A percentile compares a stretch with the other conserved stretches of the same genome.
phyloP scores from a whole-genome alignment of 2,329 filamentous ascomycete genomes.

The Orbilia ellipsospora region DNA sequence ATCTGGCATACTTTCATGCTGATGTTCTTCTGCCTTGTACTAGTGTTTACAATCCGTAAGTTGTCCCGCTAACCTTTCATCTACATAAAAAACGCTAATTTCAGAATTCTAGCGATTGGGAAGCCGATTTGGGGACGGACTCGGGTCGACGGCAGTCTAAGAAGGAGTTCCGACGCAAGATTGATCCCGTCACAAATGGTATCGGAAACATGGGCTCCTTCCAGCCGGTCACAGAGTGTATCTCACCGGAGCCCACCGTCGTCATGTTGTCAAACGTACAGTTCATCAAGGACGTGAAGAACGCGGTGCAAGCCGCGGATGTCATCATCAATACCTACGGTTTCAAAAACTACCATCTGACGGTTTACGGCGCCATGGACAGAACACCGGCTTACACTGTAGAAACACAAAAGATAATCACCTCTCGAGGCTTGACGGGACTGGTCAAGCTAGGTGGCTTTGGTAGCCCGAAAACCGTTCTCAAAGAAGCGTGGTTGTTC shows the following conservation, averaged over 20 bases:
- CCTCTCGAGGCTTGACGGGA: constrained; percentile 67
- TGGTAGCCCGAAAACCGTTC: constrained; percentile 69
- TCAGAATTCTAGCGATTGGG: constrained; percentile 65
- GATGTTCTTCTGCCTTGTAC: constrained; percentile 70
- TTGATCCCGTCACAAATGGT: constrained; percentile 74
- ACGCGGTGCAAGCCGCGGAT: constrained; percentile 72
- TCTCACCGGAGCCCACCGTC: constrained; percentile 70
- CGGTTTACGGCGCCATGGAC: constrained; percentile 73
- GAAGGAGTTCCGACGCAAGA: constrained; percentile 70
- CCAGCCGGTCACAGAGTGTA: constrained; percentile 70
- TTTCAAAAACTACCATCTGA: constrained; percentile 73
- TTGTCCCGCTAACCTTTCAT: neutral
- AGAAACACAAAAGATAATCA: constrained; percentile 70
- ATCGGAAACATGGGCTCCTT: constrained; percentile 74
- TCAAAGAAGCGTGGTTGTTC: constrained; percentile 70
- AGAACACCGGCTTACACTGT: constrained; percentile 72
- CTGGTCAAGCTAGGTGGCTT: constrained; percentile 69
- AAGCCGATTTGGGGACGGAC: constrained; percentile 71
- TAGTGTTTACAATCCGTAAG: constrained; percentile 71
- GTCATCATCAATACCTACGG: constrained; percentile 75
- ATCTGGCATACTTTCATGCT: constrained; percentile 68
- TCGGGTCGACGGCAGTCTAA: constrained; percentile 70
- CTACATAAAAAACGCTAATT: neutral
- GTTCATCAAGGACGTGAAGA: constrained; percentile 73
- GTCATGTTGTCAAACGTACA: constrained; percentile 74